These are phyloP conservation scores for Sordaria brevicollis DNA, from an alignment of 495 filamentous ascomycete genomes.

Conservation along the genomic window DNA sequence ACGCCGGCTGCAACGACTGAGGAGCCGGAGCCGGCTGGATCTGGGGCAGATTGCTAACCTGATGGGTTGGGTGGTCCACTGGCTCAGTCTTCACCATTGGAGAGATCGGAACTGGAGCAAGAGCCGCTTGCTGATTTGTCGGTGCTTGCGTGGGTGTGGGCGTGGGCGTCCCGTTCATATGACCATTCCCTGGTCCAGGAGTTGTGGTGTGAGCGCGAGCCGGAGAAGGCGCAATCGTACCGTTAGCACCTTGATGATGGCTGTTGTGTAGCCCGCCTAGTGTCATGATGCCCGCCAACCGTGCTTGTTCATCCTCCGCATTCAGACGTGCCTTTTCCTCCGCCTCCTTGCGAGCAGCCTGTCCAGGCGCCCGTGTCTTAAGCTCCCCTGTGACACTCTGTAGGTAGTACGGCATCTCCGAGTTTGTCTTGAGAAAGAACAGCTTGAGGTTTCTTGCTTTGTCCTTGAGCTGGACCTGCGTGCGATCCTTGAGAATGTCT, in stretches of 20 bases:
- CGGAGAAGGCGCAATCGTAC: conserved; percentile 4
- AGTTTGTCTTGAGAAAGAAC: conserved; percentile 88
- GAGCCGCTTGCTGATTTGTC: not conserved
- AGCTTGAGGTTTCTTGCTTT: conserved; percentile 92
- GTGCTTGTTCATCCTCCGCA: conserved; percentile 59
- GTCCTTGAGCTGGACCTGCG: conserved; percentile 92
- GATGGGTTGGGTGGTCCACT: conserved; percentile 6
- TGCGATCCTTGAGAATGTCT: conserved; percentile 81
- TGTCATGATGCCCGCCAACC: conserved; percentile 58
- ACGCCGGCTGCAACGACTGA: conserved; percentile 3
- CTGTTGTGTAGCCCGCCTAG: conserved; percentile 32
- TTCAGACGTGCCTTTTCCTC: conserved; percentile 58
- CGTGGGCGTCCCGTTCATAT: not conserved
- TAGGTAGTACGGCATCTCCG: conserved; percentile 86
- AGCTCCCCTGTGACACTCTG: conserved; percentile 88
- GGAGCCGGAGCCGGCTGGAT: conserved; percentile 20
- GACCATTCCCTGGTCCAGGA: not conserved
- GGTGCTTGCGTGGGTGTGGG: not conserved
- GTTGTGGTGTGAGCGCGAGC: conserved; percentile 6
- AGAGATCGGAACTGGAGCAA: conserved; percentile 8
- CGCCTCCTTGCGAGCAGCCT: conserved; percentile 72
- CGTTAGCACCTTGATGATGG: conserved; percentile 7
- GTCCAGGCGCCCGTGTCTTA: conserved; percentile 78
- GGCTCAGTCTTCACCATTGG: conserved; percentile 17
- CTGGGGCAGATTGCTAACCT: conserved; percentile 13